Base-by-base conservation (phyloP, 768 basidiomycete species). In the Rhodotorula toruloides region DNA sequence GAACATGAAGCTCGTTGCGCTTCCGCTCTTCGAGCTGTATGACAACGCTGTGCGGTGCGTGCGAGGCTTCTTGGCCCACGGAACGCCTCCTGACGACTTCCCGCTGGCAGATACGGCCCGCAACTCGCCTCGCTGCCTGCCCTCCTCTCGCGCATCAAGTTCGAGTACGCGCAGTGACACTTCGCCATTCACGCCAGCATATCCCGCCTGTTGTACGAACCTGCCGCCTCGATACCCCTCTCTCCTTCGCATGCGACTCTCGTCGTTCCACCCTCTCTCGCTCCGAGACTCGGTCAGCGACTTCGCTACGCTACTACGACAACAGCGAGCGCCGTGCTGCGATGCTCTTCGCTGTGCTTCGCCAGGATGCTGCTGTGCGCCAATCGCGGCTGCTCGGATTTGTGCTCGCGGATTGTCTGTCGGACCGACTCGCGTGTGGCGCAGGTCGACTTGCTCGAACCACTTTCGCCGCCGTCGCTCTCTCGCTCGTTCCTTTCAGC, bases 1-100 rank as follows among this genome's bases (percentile, higher is more conserved):
- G 79, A 99, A 99, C 78, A 97, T 98, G 94, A 98, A 98, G 76
- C 84, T 99, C 13, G 85, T 94, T 47, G 94, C 93, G 25, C 91
- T 97, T 52, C 96, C 96, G 0, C 81, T 99, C 43, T 97, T 94
- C 75, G 96, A 99, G 78, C 81, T 98, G 21, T 99, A 98, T 76
- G 96, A 98, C 77, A 99, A 99, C 66, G 89, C 91, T 14, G 92
- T 94, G 0, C 82, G 93, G 82, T 87, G 77, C 55, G 80, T 63
- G 25, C 52, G 4, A 11, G 3, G 6, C 19, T 8, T 4, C 29
- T 27, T n/a, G 8, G n/a, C 54, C 27, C 14, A 4, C 25, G 7
- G 37, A 25, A 58, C 58, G 17, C 27, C 31, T 17, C n/a, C 44
- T 47, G 46, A 31, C 57, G 31, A n/a, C 4, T 25, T 11, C 22